Percentiles rank a stretch among this genome's conserved stretches.
Evolutionary conservation across 2,329 filamentous ascomycete species (phyloP).

Genomic region (Onygenales sp.): DNA sequence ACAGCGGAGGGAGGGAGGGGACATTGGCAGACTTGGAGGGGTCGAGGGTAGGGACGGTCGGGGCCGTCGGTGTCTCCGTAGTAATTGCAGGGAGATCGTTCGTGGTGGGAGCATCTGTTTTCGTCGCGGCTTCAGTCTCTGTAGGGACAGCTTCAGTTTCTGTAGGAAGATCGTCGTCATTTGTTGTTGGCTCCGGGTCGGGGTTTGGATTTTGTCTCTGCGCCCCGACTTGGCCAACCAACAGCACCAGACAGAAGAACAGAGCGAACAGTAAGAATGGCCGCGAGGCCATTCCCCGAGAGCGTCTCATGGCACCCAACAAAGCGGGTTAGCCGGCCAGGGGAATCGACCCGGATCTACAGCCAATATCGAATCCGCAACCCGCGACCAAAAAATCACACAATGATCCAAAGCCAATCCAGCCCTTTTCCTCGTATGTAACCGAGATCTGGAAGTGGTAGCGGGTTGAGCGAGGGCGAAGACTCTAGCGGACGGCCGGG

Average conservation of each 20-base stretch:
- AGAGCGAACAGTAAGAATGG: slow-evolving; percentile 12
- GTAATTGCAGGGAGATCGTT: neutral
- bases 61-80: neutral
- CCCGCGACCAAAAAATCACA: too few species aligned
- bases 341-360: neutral
- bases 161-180: neutral
- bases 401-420: too few species aligned
- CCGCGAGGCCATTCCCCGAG: slow-evolving; percentile 3
- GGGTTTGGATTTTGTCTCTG: slow-evolving; percentile 1
- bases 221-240: slow-evolving; percentile 13
- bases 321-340: neutral
- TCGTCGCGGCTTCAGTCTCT: neutral
- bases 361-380: neutral
- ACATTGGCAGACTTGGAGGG: slow-evolving; percentile 17
- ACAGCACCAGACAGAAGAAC: slow-evolving; percentile 9
- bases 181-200: neutral
- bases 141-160: neutral
- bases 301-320: slow-evolving; percentile 4
- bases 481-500: too few species aligned
- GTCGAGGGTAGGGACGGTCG: neutral
- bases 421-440: too few species aligned
- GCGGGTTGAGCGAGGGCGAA: too few species aligned
- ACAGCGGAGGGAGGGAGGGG: slow-evolving; percentile 48
- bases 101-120: neutral
- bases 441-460: too few species aligned